Evolutionary conservation across 805 yeast genomes (phyloP).

Genomic region (Barnettozyma sp.): DNA sequence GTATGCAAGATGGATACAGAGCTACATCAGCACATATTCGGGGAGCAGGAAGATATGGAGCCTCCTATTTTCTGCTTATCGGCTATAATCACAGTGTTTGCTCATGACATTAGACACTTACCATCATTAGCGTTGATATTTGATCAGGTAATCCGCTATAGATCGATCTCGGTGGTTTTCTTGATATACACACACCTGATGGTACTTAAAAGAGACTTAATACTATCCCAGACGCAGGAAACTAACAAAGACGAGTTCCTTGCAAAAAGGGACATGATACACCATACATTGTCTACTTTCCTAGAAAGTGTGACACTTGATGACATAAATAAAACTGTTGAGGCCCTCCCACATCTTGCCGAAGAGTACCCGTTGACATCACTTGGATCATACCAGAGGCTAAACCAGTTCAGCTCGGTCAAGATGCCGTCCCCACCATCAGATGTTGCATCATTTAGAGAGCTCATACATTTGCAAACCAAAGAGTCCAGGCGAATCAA

Average conservation of each 20-base stretch:
- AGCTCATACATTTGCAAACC: constrained; percentile 4
- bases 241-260: constrained; percentile 28
- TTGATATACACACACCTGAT: constrained; percentile 58
- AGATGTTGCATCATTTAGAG: neutral
- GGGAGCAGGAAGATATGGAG: constrained; percentile 36
- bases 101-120: constrained; percentile 57
- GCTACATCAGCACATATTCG: constrained; percentile 30
- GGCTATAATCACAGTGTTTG: constrained; percentile 66
- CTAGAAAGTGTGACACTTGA: constrained; percentile 20
- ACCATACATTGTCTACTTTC: constrained; percentile 30
- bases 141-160: constrained; percentile 57
- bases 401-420: constrained; percentile 27
- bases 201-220: constrained; percentile 32
- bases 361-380: constrained; percentile 4
- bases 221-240: neutral
- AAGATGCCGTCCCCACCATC: constrained; percentile 17
- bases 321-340: constrained; percentile 25
- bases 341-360: constrained; percentile 13
- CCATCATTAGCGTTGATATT: constrained; percentile 52
- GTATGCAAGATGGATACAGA: constrained; percentile 41
- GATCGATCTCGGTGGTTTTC: constrained; percentile 46
- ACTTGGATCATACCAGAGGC: constrained; percentile 7
- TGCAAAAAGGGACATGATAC: constrained; percentile 33
- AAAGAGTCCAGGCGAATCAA: constrained; percentile 1
- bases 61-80: constrained; percentile 69